Evolutionary conservation across 2,329 filamentous ascomycete species (phyloP).

Genomic region (Phaeosphaeriaceae sp.): DNA sequence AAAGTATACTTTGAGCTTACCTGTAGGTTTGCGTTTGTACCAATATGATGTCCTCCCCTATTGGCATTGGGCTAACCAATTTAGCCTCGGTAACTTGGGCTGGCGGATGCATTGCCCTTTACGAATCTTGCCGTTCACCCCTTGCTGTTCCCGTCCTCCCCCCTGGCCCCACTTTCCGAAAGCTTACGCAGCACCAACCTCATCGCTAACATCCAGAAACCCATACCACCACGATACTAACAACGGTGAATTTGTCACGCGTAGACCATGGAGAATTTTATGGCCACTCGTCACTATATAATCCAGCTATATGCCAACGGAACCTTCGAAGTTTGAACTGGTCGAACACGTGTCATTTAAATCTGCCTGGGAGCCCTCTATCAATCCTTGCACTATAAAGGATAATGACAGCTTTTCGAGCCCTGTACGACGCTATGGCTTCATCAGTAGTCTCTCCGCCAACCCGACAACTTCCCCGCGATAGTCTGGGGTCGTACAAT

Average conservation of each 20-base stretch:
- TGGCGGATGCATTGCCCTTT: background rate
- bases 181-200: background rate
- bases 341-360: background rate
- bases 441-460: background rate
- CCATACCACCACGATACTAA: background rate
- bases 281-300: background rate
- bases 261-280: background rate
- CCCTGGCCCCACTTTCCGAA: background rate
- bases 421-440: background rate
- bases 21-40: background rate
- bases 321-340: background rate
- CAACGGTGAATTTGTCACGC: background rate
- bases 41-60: background rate
- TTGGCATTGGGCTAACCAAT: background rate
- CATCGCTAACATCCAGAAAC: background rate
- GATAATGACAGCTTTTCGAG: background rate
- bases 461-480: background rate
- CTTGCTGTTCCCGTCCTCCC: background rate
- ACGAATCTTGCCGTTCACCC: background rate
- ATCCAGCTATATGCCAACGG: background rate
- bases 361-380: background rate
- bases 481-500: background rate
- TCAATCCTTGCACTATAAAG: background rate
- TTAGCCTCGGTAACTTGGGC: background rate
- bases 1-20: background rate